phyloP scores from a whole-genome alignment of 345 rosid species.

The Pelargonium nanum region DNA sequence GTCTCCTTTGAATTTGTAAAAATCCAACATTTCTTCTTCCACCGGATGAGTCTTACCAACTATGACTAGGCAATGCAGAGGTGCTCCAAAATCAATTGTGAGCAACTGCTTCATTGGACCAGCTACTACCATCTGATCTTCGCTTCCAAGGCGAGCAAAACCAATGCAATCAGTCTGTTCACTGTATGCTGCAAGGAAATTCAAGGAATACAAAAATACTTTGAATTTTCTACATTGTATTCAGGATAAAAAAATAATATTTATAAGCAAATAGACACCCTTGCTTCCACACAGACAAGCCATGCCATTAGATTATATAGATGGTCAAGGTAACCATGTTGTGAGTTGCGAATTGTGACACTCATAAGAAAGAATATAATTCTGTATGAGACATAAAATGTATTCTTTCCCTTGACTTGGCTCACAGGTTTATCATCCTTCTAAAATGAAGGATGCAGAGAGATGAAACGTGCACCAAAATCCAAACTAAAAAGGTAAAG shows the following conservation, averaged over 20 bases:
- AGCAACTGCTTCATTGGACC: constrained; percentile 65
- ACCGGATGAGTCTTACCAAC: constrained; percentile 70
- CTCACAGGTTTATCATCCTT: too few species aligned
- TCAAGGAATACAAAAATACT: neutral
- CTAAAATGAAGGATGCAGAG: too few species aligned
- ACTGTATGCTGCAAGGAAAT: constrained; percentile 33
- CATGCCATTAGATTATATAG: too few species aligned
- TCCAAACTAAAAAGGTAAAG: too few species aligned
- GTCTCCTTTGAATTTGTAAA: constrained; percentile 33
- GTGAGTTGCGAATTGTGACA: too few species aligned
- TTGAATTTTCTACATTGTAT: too few species aligned
- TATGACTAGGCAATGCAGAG: constrained; percentile 77
- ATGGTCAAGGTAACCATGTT: too few species aligned
- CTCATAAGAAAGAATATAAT: too few species aligned
- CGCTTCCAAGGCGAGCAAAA: constrained; percentile 71
- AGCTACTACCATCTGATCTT: constrained; percentile 69
- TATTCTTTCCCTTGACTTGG: too few species aligned
- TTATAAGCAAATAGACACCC: neutral
- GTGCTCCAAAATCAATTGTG: constrained; percentile 65
- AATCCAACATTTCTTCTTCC: constrained; percentile 82
- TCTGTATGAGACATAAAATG: too few species aligned
- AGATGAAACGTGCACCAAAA: too few species aligned
- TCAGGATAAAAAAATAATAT: neutral
- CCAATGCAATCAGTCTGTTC: constrained; percentile 70
- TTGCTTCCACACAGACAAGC: neutral